Percentiles rank a stretch among this genome's conserved stretches.
phyloP scores from a whole-genome alignment of 2,329 filamentous ascomycete genomes.

The Alternaria sp. region DNA sequence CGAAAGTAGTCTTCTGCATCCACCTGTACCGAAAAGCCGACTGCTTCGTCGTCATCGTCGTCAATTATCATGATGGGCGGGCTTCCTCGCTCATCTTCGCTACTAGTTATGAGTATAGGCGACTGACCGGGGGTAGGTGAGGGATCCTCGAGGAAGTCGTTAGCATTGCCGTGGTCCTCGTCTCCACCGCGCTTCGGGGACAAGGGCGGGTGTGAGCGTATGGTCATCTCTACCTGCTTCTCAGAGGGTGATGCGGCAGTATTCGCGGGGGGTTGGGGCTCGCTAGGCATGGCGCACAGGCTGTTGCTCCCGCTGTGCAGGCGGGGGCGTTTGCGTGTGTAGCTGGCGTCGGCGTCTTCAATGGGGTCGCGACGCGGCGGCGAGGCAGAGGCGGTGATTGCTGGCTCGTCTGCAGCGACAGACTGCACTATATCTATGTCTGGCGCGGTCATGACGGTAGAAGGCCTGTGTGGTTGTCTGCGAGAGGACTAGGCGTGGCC shows the following conservation, averaged over 20 bases:
- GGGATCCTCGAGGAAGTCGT: conserved; percentile 15
- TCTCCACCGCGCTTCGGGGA: conserved; percentile 33
- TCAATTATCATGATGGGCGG: conserved; percentile 52
- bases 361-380: conserved; percentile 54
- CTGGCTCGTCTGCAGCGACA: conserved; percentile 42
- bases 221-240: conserved; percentile 51
- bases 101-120: conserved; percentile 26
- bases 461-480: conserved; percentile 25
- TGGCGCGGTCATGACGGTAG: conserved; percentile 46
- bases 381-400: conserved; percentile 44
- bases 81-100: conserved; percentile 30
- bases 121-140: conserved; percentile 18
- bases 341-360: conserved; percentile 56
- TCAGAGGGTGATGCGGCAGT: conserved; percentile 27
- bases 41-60: conserved; percentile 41
- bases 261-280: conserved; percentile 27
- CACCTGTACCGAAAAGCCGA: conserved; percentile 27
- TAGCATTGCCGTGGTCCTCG: conserved; percentile 22
- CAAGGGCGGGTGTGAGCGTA: conserved; percentile 46
- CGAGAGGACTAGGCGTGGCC: conserved; percentile 26
- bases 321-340: conserved; percentile 57
- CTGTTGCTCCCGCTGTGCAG: conserved; percentile 51
- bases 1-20: conserved; percentile 42
- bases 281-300: conserved; percentile 43
- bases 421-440: conserved; percentile 47